A percentile compares a stretch with the other conserved stretches of the same genome.
These are phyloP conservation scores for Chrysochromulina tobinii DNA, from an alignment of 78 protist genomes.

Conservation along the genomic window DNA sequence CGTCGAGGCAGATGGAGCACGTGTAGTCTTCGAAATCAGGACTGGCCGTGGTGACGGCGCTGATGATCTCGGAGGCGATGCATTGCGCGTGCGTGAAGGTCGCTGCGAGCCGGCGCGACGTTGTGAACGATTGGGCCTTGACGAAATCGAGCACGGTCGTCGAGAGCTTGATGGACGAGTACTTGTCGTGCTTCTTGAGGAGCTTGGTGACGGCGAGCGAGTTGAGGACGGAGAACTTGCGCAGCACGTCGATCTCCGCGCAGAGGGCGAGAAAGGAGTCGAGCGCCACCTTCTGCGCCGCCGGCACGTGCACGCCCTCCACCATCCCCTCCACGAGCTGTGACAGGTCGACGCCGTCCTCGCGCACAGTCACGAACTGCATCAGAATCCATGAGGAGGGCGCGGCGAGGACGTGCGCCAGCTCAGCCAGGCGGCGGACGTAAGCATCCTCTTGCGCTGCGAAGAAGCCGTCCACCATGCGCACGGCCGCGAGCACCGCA, in stretches of 20 bases:
- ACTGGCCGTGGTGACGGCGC: neutral
- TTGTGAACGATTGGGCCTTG: neutral
- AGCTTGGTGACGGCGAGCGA: neutral
- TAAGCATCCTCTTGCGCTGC: neutral
- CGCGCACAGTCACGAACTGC: neutral
- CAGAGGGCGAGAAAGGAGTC: neutral
- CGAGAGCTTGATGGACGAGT: neutral
- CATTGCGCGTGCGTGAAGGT: slow-evolving; percentile 14
- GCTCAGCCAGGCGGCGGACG: neutral
- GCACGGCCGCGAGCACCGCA: neutral
- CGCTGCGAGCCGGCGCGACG: neutral
- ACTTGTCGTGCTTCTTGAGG: slow-evolving; percentile 1
- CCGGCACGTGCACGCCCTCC: neutral
- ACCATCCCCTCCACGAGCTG: neutral
- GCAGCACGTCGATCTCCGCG: neutral
- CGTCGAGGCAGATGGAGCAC: slow-evolving; percentile 1
- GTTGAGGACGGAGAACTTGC: neutral
- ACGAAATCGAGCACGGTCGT: neutral
- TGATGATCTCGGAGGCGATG: neutral
- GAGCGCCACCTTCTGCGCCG: neutral
- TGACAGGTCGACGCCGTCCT: neutral
- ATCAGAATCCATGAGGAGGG: neutral
- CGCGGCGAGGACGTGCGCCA: neutral
- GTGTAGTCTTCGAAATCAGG: neutral
- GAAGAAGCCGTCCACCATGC: neutral